Evolutionary conservation across 352 stramenopile species (phyloP), one percentile per base, ranked within the genome.

Genomic region (Thraustochytrium striatum): DNA sequence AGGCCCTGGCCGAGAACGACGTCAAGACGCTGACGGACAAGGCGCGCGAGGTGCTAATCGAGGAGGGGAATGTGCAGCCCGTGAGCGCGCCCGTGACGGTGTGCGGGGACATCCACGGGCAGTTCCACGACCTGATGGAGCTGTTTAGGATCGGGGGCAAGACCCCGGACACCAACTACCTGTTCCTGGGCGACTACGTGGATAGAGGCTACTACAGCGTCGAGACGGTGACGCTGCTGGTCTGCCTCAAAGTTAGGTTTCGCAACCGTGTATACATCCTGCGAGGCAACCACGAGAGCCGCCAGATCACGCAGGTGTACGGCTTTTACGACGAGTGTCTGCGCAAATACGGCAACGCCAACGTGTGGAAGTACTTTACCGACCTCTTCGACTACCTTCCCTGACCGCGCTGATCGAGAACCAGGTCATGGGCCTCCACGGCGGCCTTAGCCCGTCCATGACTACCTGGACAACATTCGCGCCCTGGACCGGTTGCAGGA

Each of bases 101-200:
- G 50, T 98, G 94, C 79, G 96, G 95, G 35, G 96, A 99, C 85
- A 93, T 98, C 81, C 94, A 99, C 81, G 85, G 88, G 38, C 95
- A 99, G 87, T 98, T 98, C 84, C 94, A 98, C 86, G 96, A 99
- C 84, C 86, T 99, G 30, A 88, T 97, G 79, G 93, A 98, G 82
- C 86, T 99, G 30, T 99, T 98, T 69, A 82, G 88, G 55, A 94
- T 95, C 61, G 91, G 91, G 32, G 91, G 91, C 43, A 87, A 96
- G 62, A 83, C 87, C 36, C 91, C 91, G 19, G 87, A 95, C 82
- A 95, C 94, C 19, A 98, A 98, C 86, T 99, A 98, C 87, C 86
- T 99, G 69, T 98, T 99, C 85, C 96, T 98, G 91, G 95, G 95
- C 53, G 95, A 99, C 87, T 99, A 98, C 83, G 95, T 99, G n/a